Evolutionary conservation across 495 filamentous ascomycete species (phyloP), one percentile per base, ranked within the genome.

Genomic region (Penicillium taxi): DNA sequence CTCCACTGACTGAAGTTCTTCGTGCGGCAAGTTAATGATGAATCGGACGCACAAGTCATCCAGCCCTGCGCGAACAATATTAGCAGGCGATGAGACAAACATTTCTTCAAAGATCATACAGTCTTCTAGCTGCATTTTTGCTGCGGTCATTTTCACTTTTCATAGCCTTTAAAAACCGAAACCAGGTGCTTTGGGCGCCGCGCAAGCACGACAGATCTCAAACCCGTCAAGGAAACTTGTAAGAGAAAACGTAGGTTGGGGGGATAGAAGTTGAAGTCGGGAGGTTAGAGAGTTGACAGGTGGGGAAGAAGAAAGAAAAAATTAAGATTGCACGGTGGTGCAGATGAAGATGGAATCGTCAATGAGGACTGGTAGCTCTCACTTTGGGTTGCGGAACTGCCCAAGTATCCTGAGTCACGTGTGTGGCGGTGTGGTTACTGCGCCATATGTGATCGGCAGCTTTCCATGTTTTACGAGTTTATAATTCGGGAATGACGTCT

Each of bases 11-110:
- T 80, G 75, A 19, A 96, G 80, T 58, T 96, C 91, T 59, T 89
- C 86, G 44, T 78, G 72, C 14, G 91, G 91, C 32, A 95, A 72
- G 63, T 96, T 96, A 53, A 96, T 85, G 50, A 98, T 89, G 55
- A 98, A 98, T 42, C 79, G 84, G 58, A 93, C 86, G 59, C 85
- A 93, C 30, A 96, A 72, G 65, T 96, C 88, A 80, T 94, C 87
- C 69, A 96, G 71, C 88, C 86, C 84, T 88, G 54, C 47, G 27
- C 26, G 24, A 14, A n/a, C n/a, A n/a, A n/a, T n/a, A n/a, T n/a
- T n/a, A n/a, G n/a, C 31, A 42, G 26, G n/a, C n/a, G 18, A 16
- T 17, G 26, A 32, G 22, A 16, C 32, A 31, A 36, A 18, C 31
- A 75, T 3, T 9, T 17, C 18, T 22, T 32, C 18, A 13, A 8